Percentiles rank a stretch among this genome's conserved stretches.
phyloP scores from a whole-genome alignment of 2,329 filamentous ascomycete species.

The Aspergillus sojae region DNA sequence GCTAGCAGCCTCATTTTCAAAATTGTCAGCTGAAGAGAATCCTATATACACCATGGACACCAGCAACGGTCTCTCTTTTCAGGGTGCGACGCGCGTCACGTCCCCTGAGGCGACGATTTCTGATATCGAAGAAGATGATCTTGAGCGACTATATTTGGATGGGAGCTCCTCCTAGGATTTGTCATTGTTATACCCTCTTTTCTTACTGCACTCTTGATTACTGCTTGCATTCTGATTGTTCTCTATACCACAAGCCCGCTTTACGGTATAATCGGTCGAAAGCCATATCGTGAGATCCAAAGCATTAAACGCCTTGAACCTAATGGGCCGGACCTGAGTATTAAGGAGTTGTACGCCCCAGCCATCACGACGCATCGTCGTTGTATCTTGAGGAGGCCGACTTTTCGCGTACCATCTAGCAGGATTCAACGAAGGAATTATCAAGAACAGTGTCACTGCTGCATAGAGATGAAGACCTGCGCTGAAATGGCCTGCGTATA shows the following conservation, averaged over 20 bases:
- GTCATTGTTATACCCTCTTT: background rate
- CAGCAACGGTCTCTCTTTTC: slow-evolving; percentile 17
- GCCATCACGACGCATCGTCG: background rate
- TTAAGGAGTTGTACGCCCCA: background rate
- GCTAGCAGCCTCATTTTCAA: slow-evolving; percentile 31
- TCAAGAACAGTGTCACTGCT: slow-evolving; percentile 4
- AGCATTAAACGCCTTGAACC: background rate
- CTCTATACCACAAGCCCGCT: background rate
- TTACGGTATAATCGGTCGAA: background rate
- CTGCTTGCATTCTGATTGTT: background rate
- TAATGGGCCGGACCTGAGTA: background rate
- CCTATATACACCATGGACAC: slow-evolving; percentile 23
- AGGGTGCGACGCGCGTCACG: slow-evolving; percentile 19
- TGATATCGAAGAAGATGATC: slow-evolving; percentile 37
- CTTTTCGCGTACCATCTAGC: background rate
- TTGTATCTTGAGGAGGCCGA: background rate
- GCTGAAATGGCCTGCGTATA: slow-evolving; percentile 2
- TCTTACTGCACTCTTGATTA: slow-evolving; percentile 1
- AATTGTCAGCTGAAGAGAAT: slow-evolving; percentile 24
- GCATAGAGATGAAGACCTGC: slow-evolving; percentile 6
- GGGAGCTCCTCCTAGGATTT: slow-evolving; percentile 26
- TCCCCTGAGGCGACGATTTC: slow-evolving; percentile 41
- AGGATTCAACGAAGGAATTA: background rate
- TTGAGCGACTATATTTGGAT: slow-evolving; percentile 36
- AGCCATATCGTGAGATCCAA: background rate